Conservation (phyloP, 1,139 yeast species). For the Blastobotrys serpentis region DNA sequence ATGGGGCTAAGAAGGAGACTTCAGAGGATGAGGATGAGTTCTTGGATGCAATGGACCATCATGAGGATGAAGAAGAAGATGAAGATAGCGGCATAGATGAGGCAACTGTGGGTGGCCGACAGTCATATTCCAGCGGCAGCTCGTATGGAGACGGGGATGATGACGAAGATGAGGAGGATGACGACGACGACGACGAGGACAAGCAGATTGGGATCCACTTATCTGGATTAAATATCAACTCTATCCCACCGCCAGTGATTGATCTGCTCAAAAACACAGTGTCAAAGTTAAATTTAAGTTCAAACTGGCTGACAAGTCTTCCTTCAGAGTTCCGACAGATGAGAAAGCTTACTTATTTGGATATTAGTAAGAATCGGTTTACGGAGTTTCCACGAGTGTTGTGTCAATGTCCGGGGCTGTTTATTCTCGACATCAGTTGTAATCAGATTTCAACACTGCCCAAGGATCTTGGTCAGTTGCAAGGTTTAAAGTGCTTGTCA, state of each 20-base stretch:
- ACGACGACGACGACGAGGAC: slow-evolving; percentile 21
- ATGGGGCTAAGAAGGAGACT: slow-evolving; percentile 7
- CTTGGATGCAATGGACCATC: background rate
- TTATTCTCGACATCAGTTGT: slow-evolving; percentile 65
- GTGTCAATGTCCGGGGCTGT: slow-evolving; percentile 47
- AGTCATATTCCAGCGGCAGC: background rate
- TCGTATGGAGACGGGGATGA: slow-evolving; percentile 10
- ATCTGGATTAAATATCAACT: slow-evolving; percentile 38
- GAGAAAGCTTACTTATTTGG: slow-evolving; percentile 56
- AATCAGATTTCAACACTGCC: slow-evolving; percentile 53
- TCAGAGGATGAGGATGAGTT: slow-evolving; percentile 9
- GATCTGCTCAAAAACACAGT: slow-evolving; percentile 42
- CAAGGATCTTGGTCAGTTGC: slow-evolving; percentile 43
- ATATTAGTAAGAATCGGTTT: slow-evolving; percentile 61
- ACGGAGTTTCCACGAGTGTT: slow-evolving; percentile 52
- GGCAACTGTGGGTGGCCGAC: too few species aligned
- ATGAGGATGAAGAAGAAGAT: slow-evolving; percentile 18
- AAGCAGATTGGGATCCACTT: slow-evolving; percentile 31
- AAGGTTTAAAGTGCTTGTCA: slow-evolving; percentile 50
- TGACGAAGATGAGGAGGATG: slow-evolving; percentile 18
- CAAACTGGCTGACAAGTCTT: slow-evolving; percentile 48
- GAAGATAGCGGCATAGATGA: too few species aligned
- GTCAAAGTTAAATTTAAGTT: slow-evolving; percentile 54
- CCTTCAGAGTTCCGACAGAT: slow-evolving; percentile 52
- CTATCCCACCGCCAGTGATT: slow-evolving; percentile 43